Evolutionary conservation across 257 asterid genomes (phyloP).

Genomic region (Phtheirospermum japonicum): DNA sequence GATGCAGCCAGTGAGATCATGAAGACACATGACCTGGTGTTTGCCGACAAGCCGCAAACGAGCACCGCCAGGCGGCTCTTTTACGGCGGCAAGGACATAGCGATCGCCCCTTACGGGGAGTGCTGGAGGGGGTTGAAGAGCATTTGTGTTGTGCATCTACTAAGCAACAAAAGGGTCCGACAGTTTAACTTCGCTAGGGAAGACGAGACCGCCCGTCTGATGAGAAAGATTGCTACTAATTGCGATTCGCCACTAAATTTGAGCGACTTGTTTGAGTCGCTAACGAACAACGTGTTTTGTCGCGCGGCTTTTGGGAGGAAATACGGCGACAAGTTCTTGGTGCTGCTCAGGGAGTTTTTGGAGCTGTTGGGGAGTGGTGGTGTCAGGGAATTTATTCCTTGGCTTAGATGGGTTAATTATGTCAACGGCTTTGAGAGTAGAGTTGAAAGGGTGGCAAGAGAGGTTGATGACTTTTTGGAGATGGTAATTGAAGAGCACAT

Average conservation of each 20-base stretch:
- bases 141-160: constrained; percentile 42
- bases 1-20: constrained; percentile 48
- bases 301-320: constrained; percentile 53
- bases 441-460: constrained; percentile 35
- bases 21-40: constrained; percentile 46
- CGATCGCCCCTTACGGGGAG: constrained; percentile 43
- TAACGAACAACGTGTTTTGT: constrained; percentile 40
- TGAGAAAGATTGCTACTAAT: constrained; percentile 28
- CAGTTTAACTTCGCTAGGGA: constrained; percentile 33
- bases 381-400: constrained; percentile 48
- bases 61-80: constrained; percentile 22
- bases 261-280: constrained; percentile 27
- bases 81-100: constrained; percentile 32
- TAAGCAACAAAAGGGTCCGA: constrained; percentile 46
- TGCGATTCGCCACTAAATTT: constrained; percentile 29
- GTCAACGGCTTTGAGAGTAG: constrained; percentile 40
- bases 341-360: constrained; percentile 26
- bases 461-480: constrained; percentile 46
- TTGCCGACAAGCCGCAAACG: constrained; percentile 37
- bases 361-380: constrained; percentile 32
- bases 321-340: constrained; percentile 33
- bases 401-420: constrained; percentile 44
- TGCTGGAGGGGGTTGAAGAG: constrained; percentile 48
- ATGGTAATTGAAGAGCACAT: constrained; percentile 36
- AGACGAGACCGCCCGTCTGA: constrained; percentile 40